A percentile compares a stretch with the other conserved stretches of the same genome.
These are phyloP conservation scores for Candida gorgasii DNA, from an alignment of 805 yeast genomes.

Conservation along the genomic window DNA sequence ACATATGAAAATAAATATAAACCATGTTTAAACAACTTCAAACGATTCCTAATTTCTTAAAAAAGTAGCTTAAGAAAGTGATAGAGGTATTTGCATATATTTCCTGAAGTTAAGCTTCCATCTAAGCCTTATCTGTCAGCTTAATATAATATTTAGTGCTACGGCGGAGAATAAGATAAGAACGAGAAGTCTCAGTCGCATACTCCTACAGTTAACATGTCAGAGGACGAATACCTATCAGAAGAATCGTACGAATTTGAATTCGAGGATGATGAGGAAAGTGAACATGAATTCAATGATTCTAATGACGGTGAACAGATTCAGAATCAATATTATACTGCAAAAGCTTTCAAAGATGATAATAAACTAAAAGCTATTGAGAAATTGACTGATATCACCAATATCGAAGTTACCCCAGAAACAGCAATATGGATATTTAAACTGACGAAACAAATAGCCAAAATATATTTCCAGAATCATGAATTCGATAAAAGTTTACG, in stretches of 20 bases:
- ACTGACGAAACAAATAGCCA: constrained; percentile 42
- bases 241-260: constrained; percentile 45
- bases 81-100: too few species aligned
- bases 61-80: too few species aligned
- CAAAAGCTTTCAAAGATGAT: constrained; percentile 40
- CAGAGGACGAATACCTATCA: constrained; percentile 37
- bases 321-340: constrained; percentile 34
- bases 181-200: not conserved
- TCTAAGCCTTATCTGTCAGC: too few species aligned
- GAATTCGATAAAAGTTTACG: constrained; percentile 25
- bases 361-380: constrained; percentile 25
- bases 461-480: constrained; percentile 28
- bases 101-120: too few species aligned
- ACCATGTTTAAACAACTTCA: too few species aligned
- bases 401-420: constrained; percentile 16
- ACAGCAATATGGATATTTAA: constrained; percentile 37
- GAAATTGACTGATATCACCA: constrained; percentile 21
- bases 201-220: constrained; percentile 24
- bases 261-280: constrained; percentile 34
- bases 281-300: constrained; percentile 13
- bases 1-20: too few species aligned
- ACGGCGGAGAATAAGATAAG: too few species aligned
- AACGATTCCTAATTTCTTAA: too few species aligned
- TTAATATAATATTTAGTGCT: too few species aligned
- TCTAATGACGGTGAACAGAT: constrained; percentile 24